A percentile compares a stretch with the other conserved stretches of the same genome.
phyloP scores from a whole-genome alignment of 805 yeast genomes.

The Wickerhamiella allomyrinae region DNA sequence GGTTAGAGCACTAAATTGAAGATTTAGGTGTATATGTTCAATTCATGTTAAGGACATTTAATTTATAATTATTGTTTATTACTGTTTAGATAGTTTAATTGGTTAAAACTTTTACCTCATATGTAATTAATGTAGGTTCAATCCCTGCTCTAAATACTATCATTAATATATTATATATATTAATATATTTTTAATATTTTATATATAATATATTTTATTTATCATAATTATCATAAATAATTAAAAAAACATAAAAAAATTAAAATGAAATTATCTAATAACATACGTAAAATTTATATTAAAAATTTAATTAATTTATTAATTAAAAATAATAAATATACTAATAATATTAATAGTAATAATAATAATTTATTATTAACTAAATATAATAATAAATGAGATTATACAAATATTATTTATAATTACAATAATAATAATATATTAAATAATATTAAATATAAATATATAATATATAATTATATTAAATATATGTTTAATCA shows the following conservation, averaged over 20 bases:
- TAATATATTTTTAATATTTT: too few relatives aligned
- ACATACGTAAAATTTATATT: conserved; percentile 1
- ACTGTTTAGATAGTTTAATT: conserved; percentile 5
- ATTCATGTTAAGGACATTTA: conserved; percentile 1
- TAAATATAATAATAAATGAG: conserved; percentile 2
- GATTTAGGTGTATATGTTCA: conserved; percentile 1
- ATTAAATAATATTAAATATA: conserved; percentile 4
- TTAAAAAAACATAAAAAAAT: too few relatives aligned
- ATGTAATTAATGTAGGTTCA: conserved; percentile 4
- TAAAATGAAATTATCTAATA: neutral
- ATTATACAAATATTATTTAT: conserved; percentile 1
- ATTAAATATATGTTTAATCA: conserved; percentile 2
- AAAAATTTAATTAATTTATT: conserved; percentile 1
- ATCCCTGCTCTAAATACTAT: conserved; percentile 4
- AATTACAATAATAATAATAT: conserved; percentile 1
- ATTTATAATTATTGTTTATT: neutral
- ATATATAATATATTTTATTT: neutral
- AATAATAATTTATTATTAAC: neutral
- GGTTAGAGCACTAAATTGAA: conserved; percentile 3
- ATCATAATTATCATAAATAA: neutral
- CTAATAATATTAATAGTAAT: neutral
- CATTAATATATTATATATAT: too few relatives aligned
- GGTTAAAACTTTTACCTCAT: conserved; percentile 5
- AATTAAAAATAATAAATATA: conserved; percentile 1
- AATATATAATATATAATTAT: conserved; percentile 4